Evolutionary conservation across 345 rosid species (phyloP).

Genomic region (Trapa incisa): DNA sequence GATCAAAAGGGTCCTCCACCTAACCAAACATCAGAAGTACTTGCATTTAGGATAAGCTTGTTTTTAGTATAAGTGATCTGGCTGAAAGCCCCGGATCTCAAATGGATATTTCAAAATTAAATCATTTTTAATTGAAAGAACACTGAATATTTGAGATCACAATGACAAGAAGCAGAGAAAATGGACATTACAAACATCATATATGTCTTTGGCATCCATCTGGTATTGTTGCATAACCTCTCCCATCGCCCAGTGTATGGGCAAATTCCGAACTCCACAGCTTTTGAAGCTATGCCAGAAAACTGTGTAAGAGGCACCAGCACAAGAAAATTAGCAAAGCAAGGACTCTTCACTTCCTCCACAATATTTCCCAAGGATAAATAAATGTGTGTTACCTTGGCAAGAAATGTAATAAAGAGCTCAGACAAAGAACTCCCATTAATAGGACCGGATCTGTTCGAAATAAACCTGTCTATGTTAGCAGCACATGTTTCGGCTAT

Average conservation of each 20-base stretch:
- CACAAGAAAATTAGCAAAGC: neutral
- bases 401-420: constrained; percentile 65
- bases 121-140: neutral
- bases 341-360: neutral
- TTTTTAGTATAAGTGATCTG: neutral
- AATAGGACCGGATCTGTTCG: constrained; percentile 23
- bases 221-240: constrained; percentile 38
- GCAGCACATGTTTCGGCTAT: constrained; percentile 37
- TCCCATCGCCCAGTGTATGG: constrained; percentile 69
- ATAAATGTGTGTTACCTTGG: constrained; percentile 36
- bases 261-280: constrained; percentile 56
- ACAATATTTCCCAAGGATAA: neutral
- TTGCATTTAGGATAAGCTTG: neutral
- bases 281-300: constrained; percentile 33
- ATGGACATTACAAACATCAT: constrained; percentile 47
- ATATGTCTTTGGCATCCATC: constrained; percentile 71
- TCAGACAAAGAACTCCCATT: constrained; percentile 61
- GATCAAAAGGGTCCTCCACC: constrained; percentile 94
- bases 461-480: constrained; percentile 41
- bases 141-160: neutral
- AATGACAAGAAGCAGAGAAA: neutral
- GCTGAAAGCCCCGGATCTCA: neutral
- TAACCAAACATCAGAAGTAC: constrained; percentile 13
- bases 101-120: neutral
- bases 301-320: constrained; percentile 30